Evolutionary conservation across 2,329 filamentous ascomycete species (phyloP), one percentile per base, ranked within the genome.

Genomic region (Ophiostoma montium): DNA sequence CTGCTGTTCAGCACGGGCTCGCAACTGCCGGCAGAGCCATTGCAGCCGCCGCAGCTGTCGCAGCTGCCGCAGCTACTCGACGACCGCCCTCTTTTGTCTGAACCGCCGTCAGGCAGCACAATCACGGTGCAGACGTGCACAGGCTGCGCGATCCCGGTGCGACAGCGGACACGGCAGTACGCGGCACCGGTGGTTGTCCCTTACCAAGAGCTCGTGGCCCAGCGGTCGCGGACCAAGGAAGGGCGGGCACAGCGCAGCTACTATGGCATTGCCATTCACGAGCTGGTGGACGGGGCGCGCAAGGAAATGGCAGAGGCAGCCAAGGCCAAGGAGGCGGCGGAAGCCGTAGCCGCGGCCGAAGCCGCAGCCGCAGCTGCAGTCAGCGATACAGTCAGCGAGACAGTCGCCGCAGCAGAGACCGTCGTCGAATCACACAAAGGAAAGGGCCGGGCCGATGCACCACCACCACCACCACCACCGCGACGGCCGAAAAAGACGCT

Each of bases 251-350:
- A 77, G 58, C 78, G 78, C 57, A 82, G 81, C 57, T 96, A 89
- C 65, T 98, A 95, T 62, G 92, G 92, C 10, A 83, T 98, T 55
- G 83, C 95, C 43, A 92, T 98, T 32, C 88, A 95, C 63, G 72
- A 79, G 49, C 68, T 98, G 35, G 74, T 96, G 50, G 81, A 85
- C 50, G 75, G 82, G 15, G 84, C 84, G 3, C 69, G 76, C 48
- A 74, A 75, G 18, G 78, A 87, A 53, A 65, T 75, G 10, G 66
- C 70, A 1, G 33, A 12, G 35, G 23, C 23, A 27, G 23, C 23
- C 23, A 27, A 27, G 23, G 63, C 44, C 50, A 71, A 67, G 53
- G 72, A 67, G 52, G 59, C 64, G 1, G 72, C 35, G 18, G 16
- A 33, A 3, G 38, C 33, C 3, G 46, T 12, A 32, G 38, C 41